These are phyloP conservation scores for Acanthamoeba culbertsoni DNA, from an alignment of 208 protist species.

Conservation along the genomic window DNA sequence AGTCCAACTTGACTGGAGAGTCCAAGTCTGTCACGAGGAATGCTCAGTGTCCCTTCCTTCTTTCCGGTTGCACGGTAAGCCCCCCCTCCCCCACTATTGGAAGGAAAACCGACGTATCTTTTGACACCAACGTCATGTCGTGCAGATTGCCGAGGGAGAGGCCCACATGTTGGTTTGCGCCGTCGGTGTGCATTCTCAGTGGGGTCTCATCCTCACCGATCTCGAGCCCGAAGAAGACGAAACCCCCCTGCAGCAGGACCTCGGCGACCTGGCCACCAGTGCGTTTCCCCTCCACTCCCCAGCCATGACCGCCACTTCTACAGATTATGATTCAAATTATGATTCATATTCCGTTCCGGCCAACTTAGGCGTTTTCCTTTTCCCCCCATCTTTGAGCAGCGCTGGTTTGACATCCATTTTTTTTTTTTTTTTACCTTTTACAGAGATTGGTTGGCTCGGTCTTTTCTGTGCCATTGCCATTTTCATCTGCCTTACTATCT, in stretches of 20 bases:
- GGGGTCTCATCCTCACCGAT: slow-evolving; percentile 74
- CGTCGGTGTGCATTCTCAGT: slow-evolving; percentile 90
- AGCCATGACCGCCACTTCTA: neutral
- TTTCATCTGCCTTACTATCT: neutral
- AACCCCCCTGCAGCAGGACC: slow-evolving; percentile 94
- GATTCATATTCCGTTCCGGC: no score
- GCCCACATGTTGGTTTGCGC: slow-evolving; percentile 90
- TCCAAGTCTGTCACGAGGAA: neutral
- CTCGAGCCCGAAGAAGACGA: slow-evolving; percentile 64
- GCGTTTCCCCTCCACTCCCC: neutral
- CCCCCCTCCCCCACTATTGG: neutral
- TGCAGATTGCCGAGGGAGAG: slow-evolving; percentile 89
- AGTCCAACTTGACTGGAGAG: slow-evolving; percentile 51
- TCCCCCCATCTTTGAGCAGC: no score
- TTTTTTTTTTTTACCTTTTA: no score
- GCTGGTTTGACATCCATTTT: no score
- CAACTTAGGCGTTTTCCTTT: no score
- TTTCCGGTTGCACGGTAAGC: slow-evolving; percentile 83
- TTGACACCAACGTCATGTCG: no score
- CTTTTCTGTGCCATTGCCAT: neutral
- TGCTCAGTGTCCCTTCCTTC: slow-evolving; percentile 81
- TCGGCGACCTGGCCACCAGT: slow-evolving; percentile 89
- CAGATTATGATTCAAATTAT: neutral
- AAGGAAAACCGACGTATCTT: neutral
- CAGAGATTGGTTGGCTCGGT: slow-evolving; percentile 32